Percentiles rank a stretch among this genome's conserved stretches.
Conservation (phyloP, 2,329 filamentous ascomycete species). For the Hypoxylon sp. region DNA sequence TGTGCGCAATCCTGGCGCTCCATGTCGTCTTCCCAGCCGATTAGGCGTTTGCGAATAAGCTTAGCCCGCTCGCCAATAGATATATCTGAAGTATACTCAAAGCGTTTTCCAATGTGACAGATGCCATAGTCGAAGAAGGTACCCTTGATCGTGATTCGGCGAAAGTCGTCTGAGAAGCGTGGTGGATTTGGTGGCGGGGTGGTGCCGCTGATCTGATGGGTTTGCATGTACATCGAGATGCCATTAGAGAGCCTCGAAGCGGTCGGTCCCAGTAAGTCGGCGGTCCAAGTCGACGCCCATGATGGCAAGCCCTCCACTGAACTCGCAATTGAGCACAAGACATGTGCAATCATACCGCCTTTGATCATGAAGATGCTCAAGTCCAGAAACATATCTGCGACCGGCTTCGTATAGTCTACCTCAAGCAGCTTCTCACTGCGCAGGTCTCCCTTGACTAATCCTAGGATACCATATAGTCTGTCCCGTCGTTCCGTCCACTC, state of each 20-base stretch:
- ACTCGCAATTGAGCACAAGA: constrained; percentile 16
- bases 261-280: constrained; percentile 8
- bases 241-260: constrained; percentile 27
- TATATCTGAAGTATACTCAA: not conserved
- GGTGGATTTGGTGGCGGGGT: constrained; percentile 5
- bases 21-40: constrained; percentile 30
- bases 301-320: constrained; percentile 26
- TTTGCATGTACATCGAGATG: constrained; percentile 22
- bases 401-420: constrained; percentile 29
- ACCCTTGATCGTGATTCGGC: constrained; percentile 21
- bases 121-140: constrained; percentile 16
- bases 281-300: constrained; percentile 25
- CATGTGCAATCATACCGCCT: constrained; percentile 23
- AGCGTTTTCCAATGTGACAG: constrained; percentile 14
- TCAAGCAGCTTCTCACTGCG: constrained; percentile 23
- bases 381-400: constrained; percentile 25
- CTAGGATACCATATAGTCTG: constrained; percentile 28
- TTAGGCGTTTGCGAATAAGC: constrained; percentile 3
- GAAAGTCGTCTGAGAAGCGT: constrained; percentile 17
- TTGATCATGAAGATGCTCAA: constrained; percentile 22
- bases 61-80: not conserved
- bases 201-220: constrained; percentile 5
- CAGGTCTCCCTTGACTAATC: constrained; percentile 6
- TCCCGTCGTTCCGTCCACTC: constrained; percentile 22
- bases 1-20: constrained; percentile 20